These are phyloP conservation scores for Fusarium lyarnte DNA, from an alignment of 2,329 filamentous ascomycete species.

Conservation along the genomic window DNA sequence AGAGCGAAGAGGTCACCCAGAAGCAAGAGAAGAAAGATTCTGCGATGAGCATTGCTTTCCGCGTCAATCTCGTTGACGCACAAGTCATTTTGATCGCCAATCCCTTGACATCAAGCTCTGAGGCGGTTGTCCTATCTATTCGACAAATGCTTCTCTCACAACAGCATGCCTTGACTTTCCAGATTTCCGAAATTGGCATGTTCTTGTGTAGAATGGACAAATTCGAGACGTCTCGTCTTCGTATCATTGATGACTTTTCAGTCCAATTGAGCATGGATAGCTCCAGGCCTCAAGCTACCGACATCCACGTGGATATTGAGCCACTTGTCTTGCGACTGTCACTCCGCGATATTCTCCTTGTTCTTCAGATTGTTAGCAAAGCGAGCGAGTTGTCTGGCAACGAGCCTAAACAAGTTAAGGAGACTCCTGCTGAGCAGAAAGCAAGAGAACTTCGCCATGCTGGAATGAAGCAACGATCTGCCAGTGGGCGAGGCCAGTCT, in stretches of 20 bases:
- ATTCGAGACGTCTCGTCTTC: conserved; percentile 88
- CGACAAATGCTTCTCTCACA: conserved; percentile 93
- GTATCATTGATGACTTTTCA: conserved; percentile 97
- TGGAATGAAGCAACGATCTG: conserved; percentile 64
- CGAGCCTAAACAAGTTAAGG: conserved; percentile 57
- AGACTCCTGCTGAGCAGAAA: conserved; percentile 61
- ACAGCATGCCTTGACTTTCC: conserved; percentile 92
- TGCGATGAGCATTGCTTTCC: conserved; percentile 81
- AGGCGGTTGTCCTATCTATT: conserved; percentile 93
- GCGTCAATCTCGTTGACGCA: conserved; percentile 93
- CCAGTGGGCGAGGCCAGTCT: conserved; percentile 65
- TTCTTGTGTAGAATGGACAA: conserved; percentile 98
- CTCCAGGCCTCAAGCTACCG: conserved; percentile 71
- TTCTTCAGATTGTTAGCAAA: conserved; percentile 89
- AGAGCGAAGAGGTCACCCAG: conserved; percentile 31
- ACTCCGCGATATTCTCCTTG: conserved; percentile 91
- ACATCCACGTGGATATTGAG: conserved; percentile 87
- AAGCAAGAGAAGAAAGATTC: conserved; percentile 37
- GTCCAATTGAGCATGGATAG: conserved; percentile 87
- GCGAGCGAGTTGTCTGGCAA: conserved; percentile 86
- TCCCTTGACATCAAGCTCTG: conserved; percentile 86
- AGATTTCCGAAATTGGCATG: conserved; percentile 96
- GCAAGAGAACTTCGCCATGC: conserved; percentile 62
- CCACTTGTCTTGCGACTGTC: conserved; percentile 91
- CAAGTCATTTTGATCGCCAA: conserved; percentile 98